A percentile compares a stretch with the other conserved stretches of the same genome.
Conservation (phyloP, 2,329 filamentous ascomycete species). For the Pseudogymnoascus sp. region DNA sequence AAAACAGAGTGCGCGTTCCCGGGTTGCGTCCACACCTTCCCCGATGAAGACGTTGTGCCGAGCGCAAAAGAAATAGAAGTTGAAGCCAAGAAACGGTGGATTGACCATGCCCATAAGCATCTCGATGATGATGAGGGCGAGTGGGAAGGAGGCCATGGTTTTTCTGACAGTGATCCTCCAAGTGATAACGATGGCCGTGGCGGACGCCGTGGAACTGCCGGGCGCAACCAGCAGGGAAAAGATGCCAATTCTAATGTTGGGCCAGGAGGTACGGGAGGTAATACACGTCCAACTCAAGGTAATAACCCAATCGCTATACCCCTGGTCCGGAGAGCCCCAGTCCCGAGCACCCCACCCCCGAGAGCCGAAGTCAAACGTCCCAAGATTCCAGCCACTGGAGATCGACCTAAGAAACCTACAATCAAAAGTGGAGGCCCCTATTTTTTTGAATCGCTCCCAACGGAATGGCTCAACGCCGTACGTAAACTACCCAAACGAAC, state of each 20-base stretch:
- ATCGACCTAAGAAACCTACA: not conserved
- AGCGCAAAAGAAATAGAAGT: not conserved
- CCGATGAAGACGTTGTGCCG: not conserved
- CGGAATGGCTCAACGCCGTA: not conserved
- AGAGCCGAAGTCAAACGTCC: not conserved
- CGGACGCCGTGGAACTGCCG: not conserved
- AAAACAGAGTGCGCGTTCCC: not conserved
- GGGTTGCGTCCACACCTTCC: not conserved
- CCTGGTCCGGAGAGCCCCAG: not conserved
- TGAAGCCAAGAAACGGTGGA: not conserved
- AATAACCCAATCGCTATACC: not conserved
- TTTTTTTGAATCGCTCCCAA: not conserved
- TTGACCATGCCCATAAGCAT: not conserved
- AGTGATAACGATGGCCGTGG: not conserved
- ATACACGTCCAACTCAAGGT: not conserved
- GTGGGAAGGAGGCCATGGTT: not conserved
- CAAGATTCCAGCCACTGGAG: not conserved
- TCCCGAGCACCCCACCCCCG: not conserved
- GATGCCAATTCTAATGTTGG: not conserved
- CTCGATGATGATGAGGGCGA: not conserved
- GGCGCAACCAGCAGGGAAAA: not conserved
- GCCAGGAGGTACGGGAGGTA: not conserved
- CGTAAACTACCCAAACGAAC: not conserved
- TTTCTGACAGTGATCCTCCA: not conserved
- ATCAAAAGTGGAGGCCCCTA: not conserved